Percentiles rank a stretch among this genome's conserved stretches.
Conservation (phyloP, 805 yeast species). For the Kodamaea kakaduensis region DNA sequence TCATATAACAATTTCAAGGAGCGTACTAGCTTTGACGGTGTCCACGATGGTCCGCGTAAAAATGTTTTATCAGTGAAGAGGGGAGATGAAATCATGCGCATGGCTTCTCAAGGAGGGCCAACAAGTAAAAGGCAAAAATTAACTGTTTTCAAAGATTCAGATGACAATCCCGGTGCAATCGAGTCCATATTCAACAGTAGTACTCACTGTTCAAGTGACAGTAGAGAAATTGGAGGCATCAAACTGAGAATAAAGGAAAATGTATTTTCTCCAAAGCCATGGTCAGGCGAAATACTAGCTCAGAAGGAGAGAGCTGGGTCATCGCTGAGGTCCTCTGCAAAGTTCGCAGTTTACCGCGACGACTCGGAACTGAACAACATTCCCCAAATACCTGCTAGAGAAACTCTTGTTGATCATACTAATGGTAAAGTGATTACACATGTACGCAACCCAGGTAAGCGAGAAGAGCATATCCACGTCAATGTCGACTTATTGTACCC, state of each 20-base stretch:
- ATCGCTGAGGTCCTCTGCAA: conserved; percentile 23
- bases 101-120: conserved; percentile 4
- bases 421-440: conserved; percentile 43
- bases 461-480: conserved; percentile 54
- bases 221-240: conserved; percentile 44
- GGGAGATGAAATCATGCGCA: conserved; percentile 20
- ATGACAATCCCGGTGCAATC: conserved; percentile 15
- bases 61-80: conserved; percentile 32
- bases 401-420: conserved; percentile 3
- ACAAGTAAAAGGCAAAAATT: conserved; percentile 27
- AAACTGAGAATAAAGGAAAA: conserved; percentile 63
- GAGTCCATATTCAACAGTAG: conserved; percentile 21
- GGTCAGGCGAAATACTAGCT: conserved; percentile 60
- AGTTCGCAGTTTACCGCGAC: conserved; percentile 24
- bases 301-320: conserved; percentile 32
- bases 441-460: conserved; percentile 53
- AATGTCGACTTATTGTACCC: conserved; percentile 59
- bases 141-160: conserved; percentile 39
- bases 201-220: background rate
- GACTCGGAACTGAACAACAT: conserved; percentile 8
- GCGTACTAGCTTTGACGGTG: conserved; percentile 22
- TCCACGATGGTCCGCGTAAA: conserved; percentile 23
- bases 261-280: conserved; percentile 45
- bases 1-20: conserved; percentile 41
- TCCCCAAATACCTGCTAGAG: conserved; percentile 1